These are phyloP conservation scores for Panaeolus papilionaceus DNA, from an alignment of 768 basidiomycete species.

Conservation along the genomic window DNA sequence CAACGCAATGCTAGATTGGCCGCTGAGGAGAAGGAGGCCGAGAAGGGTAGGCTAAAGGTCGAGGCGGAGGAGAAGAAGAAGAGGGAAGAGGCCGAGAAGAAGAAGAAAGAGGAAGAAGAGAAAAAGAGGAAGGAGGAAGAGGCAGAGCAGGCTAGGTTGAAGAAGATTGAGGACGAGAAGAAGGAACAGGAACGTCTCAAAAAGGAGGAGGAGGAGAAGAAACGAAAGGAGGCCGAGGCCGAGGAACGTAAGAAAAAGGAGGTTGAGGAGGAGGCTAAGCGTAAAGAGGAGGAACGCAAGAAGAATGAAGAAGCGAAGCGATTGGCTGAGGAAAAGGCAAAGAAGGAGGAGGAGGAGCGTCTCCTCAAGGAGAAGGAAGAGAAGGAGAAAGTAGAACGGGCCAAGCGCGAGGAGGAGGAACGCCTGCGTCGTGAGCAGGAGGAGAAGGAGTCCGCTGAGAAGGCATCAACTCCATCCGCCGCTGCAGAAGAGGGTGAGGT, in stretches of 20 bases:
- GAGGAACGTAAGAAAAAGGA: slow-evolving; percentile 49
- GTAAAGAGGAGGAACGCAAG: slow-evolving; percentile 33
- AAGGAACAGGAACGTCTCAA: slow-evolving; percentile 37
- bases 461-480: slow-evolving; percentile 44
- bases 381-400: slow-evolving; percentile 32
- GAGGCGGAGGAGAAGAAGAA: slow-evolving; percentile 50
- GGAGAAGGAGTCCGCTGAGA: slow-evolving; percentile 36
- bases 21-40: slow-evolving; percentile 50
- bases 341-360: slow-evolving; percentile 47
- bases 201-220: slow-evolving; percentile 44
- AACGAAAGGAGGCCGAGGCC: slow-evolving; percentile 41
- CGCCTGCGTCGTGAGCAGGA: slow-evolving; percentile 42
- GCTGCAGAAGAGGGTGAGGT: slow-evolving; percentile 25
- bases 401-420: slow-evolving; percentile 51
- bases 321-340: slow-evolving; percentile 39
- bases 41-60: slow-evolving; percentile 47
- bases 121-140: slow-evolving; percentile 39
- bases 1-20: slow-evolving; percentile 51
- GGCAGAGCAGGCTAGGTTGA: slow-evolving; percentile 56
- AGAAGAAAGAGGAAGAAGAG: slow-evolving; percentile 37
- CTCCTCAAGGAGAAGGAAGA: slow-evolving; percentile 37
- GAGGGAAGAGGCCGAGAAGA: slow-evolving; percentile 44
- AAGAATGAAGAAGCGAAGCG: slow-evolving; percentile 41
- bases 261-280: slow-evolving; percentile 41
- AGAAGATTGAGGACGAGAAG: slow-evolving; percentile 45